Evolutionary conservation across 2,329 filamentous ascomycete species (phyloP).

Genomic region (Aspergillus sp.): DNA sequence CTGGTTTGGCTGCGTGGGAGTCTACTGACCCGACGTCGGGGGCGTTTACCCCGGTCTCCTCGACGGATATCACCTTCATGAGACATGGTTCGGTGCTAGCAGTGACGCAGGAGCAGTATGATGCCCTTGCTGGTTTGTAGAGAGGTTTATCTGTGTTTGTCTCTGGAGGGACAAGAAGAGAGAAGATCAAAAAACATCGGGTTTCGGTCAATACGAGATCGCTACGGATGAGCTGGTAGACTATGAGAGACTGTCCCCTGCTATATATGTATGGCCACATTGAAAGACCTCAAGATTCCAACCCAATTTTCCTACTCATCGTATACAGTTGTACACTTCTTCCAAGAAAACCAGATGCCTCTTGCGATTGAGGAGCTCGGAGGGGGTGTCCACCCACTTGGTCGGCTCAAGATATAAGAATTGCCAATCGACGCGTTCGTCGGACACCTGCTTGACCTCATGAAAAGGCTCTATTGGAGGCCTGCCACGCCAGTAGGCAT

Average conservation of each 20-base stretch:
- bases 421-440: neutral
- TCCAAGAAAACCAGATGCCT: neutral
- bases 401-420: neutral
- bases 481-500: neutral
- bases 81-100: conserved; percentile 12
- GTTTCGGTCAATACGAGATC: too few species aligned
- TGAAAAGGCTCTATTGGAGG: neutral
- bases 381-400: neutral
- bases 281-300: too few species aligned
- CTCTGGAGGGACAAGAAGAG: too few species aligned
- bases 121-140: conserved; percentile 14
- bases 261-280: too few species aligned
- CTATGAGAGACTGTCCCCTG: too few species aligned
- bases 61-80: conserved; percentile 11
- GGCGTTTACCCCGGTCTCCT: conserved; percentile 1
- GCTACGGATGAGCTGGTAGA: too few species aligned
- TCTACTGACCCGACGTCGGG: conserved; percentile 7
- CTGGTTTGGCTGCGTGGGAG: conserved; percentile 10
- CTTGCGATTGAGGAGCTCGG: neutral
- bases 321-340: neutral
- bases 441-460: neutral
- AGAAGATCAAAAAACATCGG: too few species aligned
- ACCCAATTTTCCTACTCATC: too few species aligned
- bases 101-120: conserved; percentile 13
- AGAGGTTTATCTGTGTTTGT: too few species aligned